Evolutionary conservation across 2,329 filamentous ascomycete species (phyloP), one percentile per base, ranked within the genome.

Genomic region (Microsporum audouinii): DNA sequence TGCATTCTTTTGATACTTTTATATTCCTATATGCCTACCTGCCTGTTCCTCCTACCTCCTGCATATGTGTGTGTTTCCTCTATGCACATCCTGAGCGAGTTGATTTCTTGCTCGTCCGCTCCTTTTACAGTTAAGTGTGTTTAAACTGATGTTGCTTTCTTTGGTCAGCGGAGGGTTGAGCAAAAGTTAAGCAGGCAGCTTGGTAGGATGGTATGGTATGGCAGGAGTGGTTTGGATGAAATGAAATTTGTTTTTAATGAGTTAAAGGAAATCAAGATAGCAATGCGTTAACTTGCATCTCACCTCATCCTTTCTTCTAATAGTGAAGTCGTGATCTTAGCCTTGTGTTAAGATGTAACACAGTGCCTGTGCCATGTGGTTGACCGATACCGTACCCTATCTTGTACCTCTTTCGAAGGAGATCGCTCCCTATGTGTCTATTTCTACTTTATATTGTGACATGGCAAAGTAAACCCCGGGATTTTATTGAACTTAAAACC

Each of bases 121-220:
- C 55, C 3, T 55, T 41, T 27, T 39, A 17, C 86, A 88, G 83
- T 83, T 87, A 85, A 5, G 70, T 84, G n/a, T 43, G 39, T 43
- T 43, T 43, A n/a, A 43, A n/a, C 39, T 43, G 39, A n/a, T 43
- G 4, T 87, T 36, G 33, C 49, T 55, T 55, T 55, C 31, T 55
- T 55, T 55, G 34, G 49, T 55, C 49, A 23, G 31, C 33, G 14
- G 49, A 23, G n/a, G 17, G 33, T 55, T 34, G 49, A 55, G 12
- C 49, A 34, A 55, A 55, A 36, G 49, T 10, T 55, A 55, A 36
- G 49, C 33, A 23, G 49, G 49, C 45, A 31, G 49, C 12, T 17
- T 55, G 33, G 45, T 31, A 12, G 29, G 45, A 33, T 49, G 45
- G 45, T 31, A 29, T 49, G 45, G 45, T 55, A 55, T 10, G 49